A percentile compares a stretch with the other conserved stretches of the same genome.
These are phyloP conservation scores for Corynascus novoguineensis DNA, from an alignment of 495 filamentous ascomycete genomes.

Conservation along the genomic window DNA sequence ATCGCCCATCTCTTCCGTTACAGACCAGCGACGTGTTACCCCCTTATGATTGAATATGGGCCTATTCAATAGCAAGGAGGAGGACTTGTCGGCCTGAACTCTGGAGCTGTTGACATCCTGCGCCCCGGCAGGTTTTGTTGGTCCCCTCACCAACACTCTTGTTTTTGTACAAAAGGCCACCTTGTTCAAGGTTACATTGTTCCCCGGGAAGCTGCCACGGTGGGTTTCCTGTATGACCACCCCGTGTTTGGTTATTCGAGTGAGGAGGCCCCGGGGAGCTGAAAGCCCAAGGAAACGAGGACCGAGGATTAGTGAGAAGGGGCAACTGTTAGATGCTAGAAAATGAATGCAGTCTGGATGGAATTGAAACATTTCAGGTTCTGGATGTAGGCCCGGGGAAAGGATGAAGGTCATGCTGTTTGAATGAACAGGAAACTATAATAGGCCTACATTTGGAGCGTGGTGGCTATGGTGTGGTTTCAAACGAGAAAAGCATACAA, in stretches of 20 bases:
- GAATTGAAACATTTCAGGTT: no score
- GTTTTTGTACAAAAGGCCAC: background rate
- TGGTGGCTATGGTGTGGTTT: background rate
- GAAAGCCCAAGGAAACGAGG: background rate
- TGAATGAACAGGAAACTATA: background rate
- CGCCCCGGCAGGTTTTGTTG: no score
- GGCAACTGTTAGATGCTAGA: background rate
- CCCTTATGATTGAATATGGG: conserved; percentile 5
- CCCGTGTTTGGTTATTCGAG: background rate
- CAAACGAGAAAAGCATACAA: background rate
- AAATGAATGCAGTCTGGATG: background rate
- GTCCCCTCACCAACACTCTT: conserved; percentile 19
- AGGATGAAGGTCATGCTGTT: no score
- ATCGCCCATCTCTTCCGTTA: conserved; percentile 12
- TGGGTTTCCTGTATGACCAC: background rate
- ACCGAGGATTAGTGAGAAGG: background rate
- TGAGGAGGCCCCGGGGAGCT: background rate
- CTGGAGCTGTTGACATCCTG: no score
- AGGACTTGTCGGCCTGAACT: no score
- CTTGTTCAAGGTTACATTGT: conserved; percentile 13
- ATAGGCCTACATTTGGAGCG: background rate
- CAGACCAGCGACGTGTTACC: conserved; percentile 10
- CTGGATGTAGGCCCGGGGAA: background rate
- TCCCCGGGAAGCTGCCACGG: conserved; percentile 13
- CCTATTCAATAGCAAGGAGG: no score